phyloP scores from a whole-genome alignment of 192 early-diverging fungal genomes.

The Chytriomyces hyalinus region DNA sequence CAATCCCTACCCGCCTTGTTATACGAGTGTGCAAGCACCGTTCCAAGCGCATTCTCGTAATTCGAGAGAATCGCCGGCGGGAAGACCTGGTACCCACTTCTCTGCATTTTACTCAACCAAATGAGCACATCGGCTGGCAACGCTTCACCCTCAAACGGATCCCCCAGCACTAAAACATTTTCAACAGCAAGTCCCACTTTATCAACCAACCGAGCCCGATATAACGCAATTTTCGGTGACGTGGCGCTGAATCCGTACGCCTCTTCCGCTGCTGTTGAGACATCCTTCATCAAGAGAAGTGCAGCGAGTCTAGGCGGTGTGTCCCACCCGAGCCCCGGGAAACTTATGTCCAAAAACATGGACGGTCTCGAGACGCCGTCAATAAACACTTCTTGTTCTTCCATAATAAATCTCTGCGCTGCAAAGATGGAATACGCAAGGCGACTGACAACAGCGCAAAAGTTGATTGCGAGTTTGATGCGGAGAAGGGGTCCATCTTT shows the following conservation, averaged over 20 bases:
- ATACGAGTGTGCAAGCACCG: constrained; percentile 52
- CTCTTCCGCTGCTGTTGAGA: constrained; percentile 27
- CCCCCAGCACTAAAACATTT: constrained; percentile 45
- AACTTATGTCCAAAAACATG: constrained; percentile 27
- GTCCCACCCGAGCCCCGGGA: constrained; percentile 40
- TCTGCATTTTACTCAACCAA: constrained; percentile 51
- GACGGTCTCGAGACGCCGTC: constrained; percentile 30
- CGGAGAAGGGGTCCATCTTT: constrained; percentile 36
- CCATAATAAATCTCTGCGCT: constrained; percentile 24
- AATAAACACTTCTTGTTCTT: constrained; percentile 33
- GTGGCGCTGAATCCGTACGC: constrained; percentile 4
- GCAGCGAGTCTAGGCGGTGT: constrained; percentile 17
- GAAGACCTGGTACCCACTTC: constrained; percentile 49
- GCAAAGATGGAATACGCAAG: constrained; percentile 40
- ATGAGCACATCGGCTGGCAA: constrained; percentile 39
- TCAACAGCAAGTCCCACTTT: constrained; percentile 52
- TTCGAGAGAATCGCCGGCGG: constrained; percentile 45
- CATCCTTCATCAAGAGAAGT: constrained; percentile 21
- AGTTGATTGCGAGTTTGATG: constrained; percentile 52
- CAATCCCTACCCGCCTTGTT: constrained; percentile 28
- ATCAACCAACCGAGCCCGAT: constrained; percentile 30
- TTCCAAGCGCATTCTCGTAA: constrained; percentile 56
- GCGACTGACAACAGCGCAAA: constrained; percentile 44
- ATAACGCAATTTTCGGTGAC: constrained; percentile 28
- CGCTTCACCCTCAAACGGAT: constrained; percentile 45